A percentile compares a stretch with the other conserved stretches of the same genome.
Evolutionary conservation across 306 rosid genomes (phyloP).

Genomic region (Rosa chinensis): DNA sequence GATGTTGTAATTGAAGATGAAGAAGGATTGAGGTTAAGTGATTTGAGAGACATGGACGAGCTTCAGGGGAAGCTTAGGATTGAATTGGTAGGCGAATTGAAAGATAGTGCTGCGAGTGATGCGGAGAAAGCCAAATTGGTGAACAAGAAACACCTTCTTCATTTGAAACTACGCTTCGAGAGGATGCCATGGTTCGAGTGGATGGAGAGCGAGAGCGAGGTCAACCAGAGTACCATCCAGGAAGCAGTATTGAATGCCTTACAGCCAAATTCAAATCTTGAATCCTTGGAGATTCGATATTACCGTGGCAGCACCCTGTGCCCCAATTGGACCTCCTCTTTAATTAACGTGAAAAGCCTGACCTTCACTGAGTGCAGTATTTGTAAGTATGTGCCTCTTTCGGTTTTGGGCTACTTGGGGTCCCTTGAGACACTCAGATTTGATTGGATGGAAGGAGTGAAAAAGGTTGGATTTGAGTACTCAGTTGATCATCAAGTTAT

Average conservation of each 20-base stretch:
- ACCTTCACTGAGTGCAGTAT: fast-evolving
- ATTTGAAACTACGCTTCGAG: background rate
- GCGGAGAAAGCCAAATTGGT: background rate
- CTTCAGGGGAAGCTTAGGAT: background rate
- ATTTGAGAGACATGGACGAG: background rate
- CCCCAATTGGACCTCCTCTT: background rate
- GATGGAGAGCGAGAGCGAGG: fast-evolving
- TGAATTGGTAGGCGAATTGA: too few species aligned
- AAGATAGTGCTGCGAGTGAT: background rate
- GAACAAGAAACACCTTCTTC: background rate
- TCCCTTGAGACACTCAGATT: background rate
- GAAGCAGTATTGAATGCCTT: background rate
- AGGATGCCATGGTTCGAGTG: too few species aligned
- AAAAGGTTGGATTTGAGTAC: background rate
- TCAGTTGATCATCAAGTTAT: background rate
- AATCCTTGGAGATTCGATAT: background rate
- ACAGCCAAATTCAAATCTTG: background rate
- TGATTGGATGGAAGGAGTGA: fast-evolving
- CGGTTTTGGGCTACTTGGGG: background rate
- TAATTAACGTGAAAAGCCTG: too few species aligned
- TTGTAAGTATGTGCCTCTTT: background rate
- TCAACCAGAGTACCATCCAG: too few species aligned
- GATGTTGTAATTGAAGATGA: too few species aligned
- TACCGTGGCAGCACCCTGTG: background rate
- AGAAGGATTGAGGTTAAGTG: background rate